Conservation (phyloP, 192 early-diverging fungal species). For the Entomortierella parvispora region DNA sequence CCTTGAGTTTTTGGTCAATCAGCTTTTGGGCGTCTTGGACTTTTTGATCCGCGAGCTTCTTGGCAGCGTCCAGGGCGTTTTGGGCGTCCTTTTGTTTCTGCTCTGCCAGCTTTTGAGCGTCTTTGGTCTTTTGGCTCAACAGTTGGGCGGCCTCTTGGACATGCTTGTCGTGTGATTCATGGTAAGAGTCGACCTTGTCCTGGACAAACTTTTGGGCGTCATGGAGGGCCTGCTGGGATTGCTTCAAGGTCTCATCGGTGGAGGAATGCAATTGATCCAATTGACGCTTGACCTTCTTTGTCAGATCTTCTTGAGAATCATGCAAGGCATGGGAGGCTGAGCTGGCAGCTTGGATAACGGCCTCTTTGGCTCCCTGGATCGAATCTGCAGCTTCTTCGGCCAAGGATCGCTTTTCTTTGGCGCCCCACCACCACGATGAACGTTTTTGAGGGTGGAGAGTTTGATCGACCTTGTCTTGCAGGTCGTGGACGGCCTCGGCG, state of each 20-base stretch:
- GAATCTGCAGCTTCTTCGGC: neutral
- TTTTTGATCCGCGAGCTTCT: constrained; percentile 5
- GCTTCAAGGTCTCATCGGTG: constrained; percentile 1
- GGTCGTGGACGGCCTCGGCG: neutral
- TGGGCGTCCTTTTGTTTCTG: neutral
- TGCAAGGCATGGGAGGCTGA: constrained; percentile 4
- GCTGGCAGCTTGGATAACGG: neutral
- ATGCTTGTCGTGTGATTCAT: neutral
- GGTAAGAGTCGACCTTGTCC: neutral
- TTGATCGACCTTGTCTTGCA: neutral
- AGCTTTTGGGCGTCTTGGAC: neutral
- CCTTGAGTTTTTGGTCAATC: neutral
- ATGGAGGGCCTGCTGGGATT: neutral
- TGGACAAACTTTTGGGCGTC: neutral
- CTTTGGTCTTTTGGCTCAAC: neutral
- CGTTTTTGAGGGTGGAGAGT: neutral
- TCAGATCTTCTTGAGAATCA: neutral
- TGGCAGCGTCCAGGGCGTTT: neutral
- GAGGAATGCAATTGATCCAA: neutral
- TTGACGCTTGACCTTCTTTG: neutral
- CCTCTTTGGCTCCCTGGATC: neutral
- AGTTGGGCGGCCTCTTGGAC: neutral
- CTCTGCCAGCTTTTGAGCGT: neutral
- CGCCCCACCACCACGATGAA: neutral
- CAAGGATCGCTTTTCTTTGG: neutral